These are phyloP conservation scores for Pseudogymnoascus sp. DNA, from an alignment of 2,329 filamentous ascomycete genomes.

Conservation along the genomic window DNA sequence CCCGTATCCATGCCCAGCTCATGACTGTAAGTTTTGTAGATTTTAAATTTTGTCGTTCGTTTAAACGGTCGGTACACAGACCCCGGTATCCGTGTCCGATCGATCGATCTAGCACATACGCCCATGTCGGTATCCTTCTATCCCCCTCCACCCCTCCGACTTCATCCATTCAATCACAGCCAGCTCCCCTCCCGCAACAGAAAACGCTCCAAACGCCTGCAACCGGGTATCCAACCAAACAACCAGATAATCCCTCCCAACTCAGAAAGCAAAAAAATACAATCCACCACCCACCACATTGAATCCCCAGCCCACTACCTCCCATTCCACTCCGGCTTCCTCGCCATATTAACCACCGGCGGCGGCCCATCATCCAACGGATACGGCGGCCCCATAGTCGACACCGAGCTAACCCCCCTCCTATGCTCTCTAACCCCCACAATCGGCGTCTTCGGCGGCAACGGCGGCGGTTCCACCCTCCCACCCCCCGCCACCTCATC, in stretches of 20 bases:
- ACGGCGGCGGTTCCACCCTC: conserved; percentile 44
- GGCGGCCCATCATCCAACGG: conserved; percentile 74
- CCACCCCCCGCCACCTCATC: conserved; percentile 37
- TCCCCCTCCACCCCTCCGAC: background rate
- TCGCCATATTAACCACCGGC: conserved; percentile 74
- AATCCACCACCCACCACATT: too few relatives aligned
- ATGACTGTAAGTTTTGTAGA: background rate
- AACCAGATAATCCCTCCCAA: background rate
- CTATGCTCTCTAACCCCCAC: conserved; percentile 18
- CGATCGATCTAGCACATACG: background rate
- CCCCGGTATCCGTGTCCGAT: background rate
- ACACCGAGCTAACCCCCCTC: background rate
- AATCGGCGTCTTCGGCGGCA: conserved; percentile 71
- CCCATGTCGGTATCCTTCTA: background rate
- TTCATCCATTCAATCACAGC: background rate
- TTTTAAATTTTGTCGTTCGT: background rate
- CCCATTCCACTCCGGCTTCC: conserved; percentile 52
- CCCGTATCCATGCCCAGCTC: background rate
- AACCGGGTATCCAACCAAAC: background rate
- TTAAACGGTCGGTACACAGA: background rate
- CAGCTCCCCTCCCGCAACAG: background rate
- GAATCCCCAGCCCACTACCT: background rate
- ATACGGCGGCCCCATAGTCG: conserved; percentile 55
- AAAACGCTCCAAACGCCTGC: background rate
- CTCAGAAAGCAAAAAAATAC: background rate